Evolutionary conservation across 805 yeast genomes (phyloP).

Genomic region (Gaillardinia entomophila): DNA sequence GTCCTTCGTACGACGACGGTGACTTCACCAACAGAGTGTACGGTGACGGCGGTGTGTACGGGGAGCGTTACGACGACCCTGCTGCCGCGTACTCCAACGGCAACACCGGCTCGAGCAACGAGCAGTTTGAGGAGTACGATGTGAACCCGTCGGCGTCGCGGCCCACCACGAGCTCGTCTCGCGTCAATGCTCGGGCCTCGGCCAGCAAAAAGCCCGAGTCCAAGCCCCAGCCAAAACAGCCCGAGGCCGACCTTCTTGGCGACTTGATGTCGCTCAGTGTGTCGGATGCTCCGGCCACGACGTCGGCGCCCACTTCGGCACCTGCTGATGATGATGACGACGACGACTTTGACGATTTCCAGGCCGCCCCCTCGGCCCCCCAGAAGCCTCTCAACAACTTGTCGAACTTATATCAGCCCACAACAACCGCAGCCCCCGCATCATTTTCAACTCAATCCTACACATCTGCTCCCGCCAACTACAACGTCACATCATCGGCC

Average conservation of each 20-base stretch:
- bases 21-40: conserved; percentile 51
- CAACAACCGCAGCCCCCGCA: conserved; percentile 1
- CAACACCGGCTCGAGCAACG: conserved; percentile 26
- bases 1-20: conserved; percentile 39
- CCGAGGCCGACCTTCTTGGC: conserved; percentile 45
- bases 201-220: conserved; percentile 20
- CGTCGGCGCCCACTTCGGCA: conserved; percentile 9
- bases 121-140: conserved; percentile 58
- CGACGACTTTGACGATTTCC: conserved; percentile 80
- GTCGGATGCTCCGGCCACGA: conserved; percentile 11
- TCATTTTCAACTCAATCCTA: neutral
- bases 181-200: conserved; percentile 20
- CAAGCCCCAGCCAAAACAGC: conserved; percentile 20
- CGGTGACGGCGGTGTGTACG: conserved; percentile 70
- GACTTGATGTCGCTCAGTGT: conserved; percentile 42
- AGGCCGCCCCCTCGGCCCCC: conserved; percentile 47
- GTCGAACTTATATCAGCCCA: conserved; percentile 20
- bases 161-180: conserved; percentile 33
- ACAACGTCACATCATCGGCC: conserved; percentile 17
- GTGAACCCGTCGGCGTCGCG: conserved; percentile 21
- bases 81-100: conserved; percentile 38
- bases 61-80: conserved; percentile 57
- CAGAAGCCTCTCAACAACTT: conserved; percentile 16
- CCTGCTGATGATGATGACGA: conserved; percentile 44
- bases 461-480: conserved; percentile 2